Base-by-base conservation (phyloP, 2,329 filamentous ascomycete genomes). In the Aspergillus bombycis region DNA sequence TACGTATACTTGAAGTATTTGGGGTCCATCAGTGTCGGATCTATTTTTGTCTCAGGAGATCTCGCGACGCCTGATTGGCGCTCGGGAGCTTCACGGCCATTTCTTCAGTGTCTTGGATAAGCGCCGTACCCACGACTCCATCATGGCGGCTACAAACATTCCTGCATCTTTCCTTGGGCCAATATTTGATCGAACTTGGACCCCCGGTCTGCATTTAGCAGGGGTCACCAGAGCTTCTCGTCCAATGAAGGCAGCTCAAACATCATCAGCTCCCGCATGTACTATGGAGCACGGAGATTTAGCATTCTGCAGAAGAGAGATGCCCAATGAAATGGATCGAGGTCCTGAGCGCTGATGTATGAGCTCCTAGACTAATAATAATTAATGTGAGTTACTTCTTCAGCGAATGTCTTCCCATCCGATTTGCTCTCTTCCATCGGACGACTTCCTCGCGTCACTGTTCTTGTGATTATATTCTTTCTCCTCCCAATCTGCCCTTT, bases 91-190 rank as follows among this genome's bases (percentile, higher is more conserved):
- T 48, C 41, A 56, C 57, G 28, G 12, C 34, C 45, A 38, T 28
- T 38, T 63, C 52, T 50, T 57, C 60, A 59, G 36, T 54, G 38
- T 58, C 59, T 65, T 62, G 65, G 59, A 32, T 61, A 48, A 54
- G 52, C 61, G 60, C 60, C 62, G 45, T 60, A 56, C 54, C 41
- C 45, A 30, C n/a, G 34, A 46, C 65, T 55, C 41, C 45, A 30
- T n/a, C 53, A 53, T 64, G 61, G 68, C 68, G 68, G 57, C 62
- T 70, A 67, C 60, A 65, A 36, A 60, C n/a, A 32, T 58, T 28
- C 60, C 57, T 26, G 55, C n/a, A 36, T 36, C 50, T 45, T 21
- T 36, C 43, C 32, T 16, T n/a, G 41, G 66, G 57, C 68, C 68
- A 70, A 67, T 70, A 52, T 48, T n/a, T 57, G 46, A 41, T 28